Evolutionary conservation across 129 eudicot species (phyloP).

Genomic region (Logfia minima): DNA sequence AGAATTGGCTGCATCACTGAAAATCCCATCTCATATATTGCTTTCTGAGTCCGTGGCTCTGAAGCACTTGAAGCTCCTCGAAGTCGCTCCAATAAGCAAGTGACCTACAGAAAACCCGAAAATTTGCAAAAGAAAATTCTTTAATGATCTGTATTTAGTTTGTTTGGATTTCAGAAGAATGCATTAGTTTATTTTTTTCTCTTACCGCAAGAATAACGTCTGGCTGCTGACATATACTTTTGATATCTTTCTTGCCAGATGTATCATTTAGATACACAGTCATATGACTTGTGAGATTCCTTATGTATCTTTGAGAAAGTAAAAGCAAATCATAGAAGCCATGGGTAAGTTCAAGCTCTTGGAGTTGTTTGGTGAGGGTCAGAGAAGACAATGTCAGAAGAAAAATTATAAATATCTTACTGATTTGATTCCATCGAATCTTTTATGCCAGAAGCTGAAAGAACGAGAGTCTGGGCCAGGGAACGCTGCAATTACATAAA

Average conservation of each 20-base stretch:
- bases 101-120: slow-evolving; percentile 48
- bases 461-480: slow-evolving; percentile 81
- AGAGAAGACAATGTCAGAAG: background rate
- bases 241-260: slow-evolving; percentile 69
- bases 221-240: slow-evolving; percentile 72
- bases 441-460: slow-evolving; percentile 81
- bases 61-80: slow-evolving; percentile 96
- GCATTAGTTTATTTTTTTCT: slow-evolving; percentile 2
- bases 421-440: slow-evolving; percentile 58
- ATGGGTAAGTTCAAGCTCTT: background rate
- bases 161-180: background rate
- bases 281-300: slow-evolving; percentile 71
- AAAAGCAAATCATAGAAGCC: slow-evolving; percentile 14
- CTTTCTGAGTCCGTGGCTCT: slow-evolving; percentile 85
- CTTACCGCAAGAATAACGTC: slow-evolving; percentile 76
- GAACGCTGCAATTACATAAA: slow-evolving; percentile 65
- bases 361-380: background rate
- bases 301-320: slow-evolving; percentile 55
- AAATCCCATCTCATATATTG: slow-evolving; percentile 80
- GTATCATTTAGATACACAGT: slow-evolving; percentile 64
- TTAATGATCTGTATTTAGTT: background rate
- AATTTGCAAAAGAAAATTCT: slow-evolving; percentile 5
- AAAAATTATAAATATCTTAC: slow-evolving; percentile 38
- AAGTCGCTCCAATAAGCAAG: slow-evolving; percentile 89
- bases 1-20: slow-evolving; percentile 79